Base-by-base conservation (phyloP, 139 green algal genomes). In the Volvox africanus region DNA sequence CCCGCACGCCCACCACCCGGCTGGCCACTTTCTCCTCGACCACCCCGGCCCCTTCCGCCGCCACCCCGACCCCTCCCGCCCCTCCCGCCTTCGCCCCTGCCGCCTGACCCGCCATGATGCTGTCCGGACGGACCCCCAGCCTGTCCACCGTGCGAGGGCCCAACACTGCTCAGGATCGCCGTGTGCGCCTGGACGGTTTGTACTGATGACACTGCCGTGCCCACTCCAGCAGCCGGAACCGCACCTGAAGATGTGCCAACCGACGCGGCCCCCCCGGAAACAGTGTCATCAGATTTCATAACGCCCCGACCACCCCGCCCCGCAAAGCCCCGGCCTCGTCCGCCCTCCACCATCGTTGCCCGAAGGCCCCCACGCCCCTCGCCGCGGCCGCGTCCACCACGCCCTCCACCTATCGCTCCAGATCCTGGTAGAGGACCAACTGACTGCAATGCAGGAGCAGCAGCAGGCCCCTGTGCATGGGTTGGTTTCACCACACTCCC, bases 291-390 rank as follows among this genome's bases (percentile, higher is more conserved):
- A 55, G 44, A 55, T 55, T 55, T 55, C 44, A 55, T 55, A 55
- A 5, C 65, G 0, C 87, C 87, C 0, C 87, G 75, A 17, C 87
- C 87, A 0, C 87, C 87, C 24, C 87, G 87, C 0, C 87, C 87
- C 3, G 87, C 87, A 20, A 91, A 91, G 37, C 87, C 87, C 0
- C 87, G 76, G 3, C 87, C 87, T 0, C 87, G 76, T 30, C 87
- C 87, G 32, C 76, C 35, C 24, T 91, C 76, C 22, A 71, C 87
- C 12, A 33, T 91, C 18, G 80, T 81, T 1, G 87, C 61, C 2
- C 87, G 75, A 1, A 55, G 33, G 61, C 61, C 35, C 22, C 87
- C 87, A 32, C 87, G 61, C 3, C 76, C 76, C 21, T 86, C 87
- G 6, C 76, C 87, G 5, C 87, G 61, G 17, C 87, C 87, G 19